Percentiles rank a stretch among this genome's conserved stretches.
These are phyloP conservation scores for Sarocladiaceae sp. DNA, from an alignment of 2,329 filamentous ascomycete genomes.

Conservation along the genomic window DNA sequence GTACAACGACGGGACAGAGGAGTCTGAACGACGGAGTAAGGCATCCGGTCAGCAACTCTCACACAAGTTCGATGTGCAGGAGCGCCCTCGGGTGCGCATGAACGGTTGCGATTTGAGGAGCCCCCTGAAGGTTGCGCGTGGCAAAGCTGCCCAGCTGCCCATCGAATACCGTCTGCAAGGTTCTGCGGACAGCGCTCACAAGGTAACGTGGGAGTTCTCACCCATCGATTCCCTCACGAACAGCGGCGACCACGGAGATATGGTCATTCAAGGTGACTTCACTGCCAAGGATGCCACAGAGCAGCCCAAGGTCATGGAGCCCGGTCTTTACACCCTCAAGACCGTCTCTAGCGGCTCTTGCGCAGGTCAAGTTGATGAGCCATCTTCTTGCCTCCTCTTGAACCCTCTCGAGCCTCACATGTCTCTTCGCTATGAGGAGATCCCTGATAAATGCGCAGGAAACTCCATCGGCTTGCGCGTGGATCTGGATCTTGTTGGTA, in stretches of 20 bases:
- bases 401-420: conserved; percentile 86
- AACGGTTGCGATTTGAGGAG: conserved; percentile 70
- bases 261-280: conserved; percentile 51
- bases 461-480: conserved; percentile 88
- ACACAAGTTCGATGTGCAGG: conserved; percentile 78
- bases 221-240: conserved; percentile 63
- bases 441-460: conserved; percentile 91
- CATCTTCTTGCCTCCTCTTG: conserved; percentile 83
- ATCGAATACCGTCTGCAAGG: conserved; percentile 62
- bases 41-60: conserved; percentile 57
- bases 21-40: conserved; percentile 43
- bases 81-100: conserved; percentile 70
- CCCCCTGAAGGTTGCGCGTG: conserved; percentile 78
- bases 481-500: conserved; percentile 83
- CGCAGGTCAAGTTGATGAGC: conserved; percentile 82
- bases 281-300: conserved; percentile 56
- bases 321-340: conserved; percentile 81
- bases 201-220: conserved; percentile 75
- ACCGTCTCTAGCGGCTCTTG: conserved; percentile 77
- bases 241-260: conserved; percentile 61
- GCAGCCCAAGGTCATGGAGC: conserved; percentile 61
- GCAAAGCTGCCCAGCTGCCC: conserved; percentile 61
- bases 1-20: conserved; percentile 61
- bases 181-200: conserved; percentile 58
- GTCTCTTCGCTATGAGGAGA: conserved; percentile 66